Evolutionary conservation across 2,329 filamentous ascomycete species (phyloP).

Genomic region (Diplodia corticola): DNA sequence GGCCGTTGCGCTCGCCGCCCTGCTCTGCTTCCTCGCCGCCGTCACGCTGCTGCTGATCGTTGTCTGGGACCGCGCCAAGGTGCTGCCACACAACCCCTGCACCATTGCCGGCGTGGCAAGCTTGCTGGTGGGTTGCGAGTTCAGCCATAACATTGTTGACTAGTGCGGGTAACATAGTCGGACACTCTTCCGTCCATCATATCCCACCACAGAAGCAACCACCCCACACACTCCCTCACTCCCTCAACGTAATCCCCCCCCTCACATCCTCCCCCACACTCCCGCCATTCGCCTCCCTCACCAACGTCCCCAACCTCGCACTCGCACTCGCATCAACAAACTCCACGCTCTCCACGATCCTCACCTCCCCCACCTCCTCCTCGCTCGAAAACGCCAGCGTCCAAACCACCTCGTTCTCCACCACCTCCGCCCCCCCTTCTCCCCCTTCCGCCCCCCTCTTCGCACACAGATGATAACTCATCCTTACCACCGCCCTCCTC

Average conservation of each 20-base stretch:
- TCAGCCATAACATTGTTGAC: no score
- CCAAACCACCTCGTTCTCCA: conserved; percentile 11
- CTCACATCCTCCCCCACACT: conserved; percentile 9
- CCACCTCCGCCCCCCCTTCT: not conserved
- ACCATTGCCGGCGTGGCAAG: not conserved
- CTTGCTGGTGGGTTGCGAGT: not conserved
- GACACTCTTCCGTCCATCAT: no score
- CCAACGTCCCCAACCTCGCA: conserved; percentile 4
- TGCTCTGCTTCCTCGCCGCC: not conserved
- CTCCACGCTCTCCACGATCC: conserved; percentile 4
- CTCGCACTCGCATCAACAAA: conserved; percentile 7
- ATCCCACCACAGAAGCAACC: no score
- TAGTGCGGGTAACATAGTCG: no score
- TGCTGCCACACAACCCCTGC: not conserved
- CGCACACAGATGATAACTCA: not conserved
- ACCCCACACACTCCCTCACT: no score
- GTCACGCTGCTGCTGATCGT: not conserved
- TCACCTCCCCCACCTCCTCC: not conserved
- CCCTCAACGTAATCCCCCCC: conserved; percentile 4
- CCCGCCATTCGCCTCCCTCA: not conserved
- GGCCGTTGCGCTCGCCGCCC: not conserved
- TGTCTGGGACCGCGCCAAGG: not conserved
- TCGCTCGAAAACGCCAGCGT: not conserved
- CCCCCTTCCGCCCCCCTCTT: not conserved
- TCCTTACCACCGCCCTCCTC: not conserved